phyloP scores from a whole-genome alignment of 2,329 filamentous ascomycete species.

The Pestalotiopsis sp. region DNA sequence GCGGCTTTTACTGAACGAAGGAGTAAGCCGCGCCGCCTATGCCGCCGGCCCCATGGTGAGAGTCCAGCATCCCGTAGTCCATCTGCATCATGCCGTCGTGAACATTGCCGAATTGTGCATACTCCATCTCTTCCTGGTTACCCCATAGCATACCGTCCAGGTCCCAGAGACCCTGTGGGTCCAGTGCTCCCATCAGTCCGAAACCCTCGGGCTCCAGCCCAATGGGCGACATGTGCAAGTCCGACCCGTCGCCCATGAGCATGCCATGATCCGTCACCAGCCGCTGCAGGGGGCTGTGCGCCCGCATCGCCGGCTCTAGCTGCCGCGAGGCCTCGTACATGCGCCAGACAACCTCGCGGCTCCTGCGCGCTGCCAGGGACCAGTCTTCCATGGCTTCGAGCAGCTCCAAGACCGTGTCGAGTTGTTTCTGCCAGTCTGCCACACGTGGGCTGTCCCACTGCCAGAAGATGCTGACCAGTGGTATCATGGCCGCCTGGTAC shows the following conservation, averaged over 20 bases:
- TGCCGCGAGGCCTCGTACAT: constrained; percentile 63
- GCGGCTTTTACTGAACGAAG: constrained; percentile 42
- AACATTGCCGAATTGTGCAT: constrained; percentile 32
- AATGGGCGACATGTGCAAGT: constrained; percentile 55
- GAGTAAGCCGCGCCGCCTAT: constrained; percentile 43
- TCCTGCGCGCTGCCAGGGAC: constrained; percentile 65
- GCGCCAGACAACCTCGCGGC: constrained; percentile 64
- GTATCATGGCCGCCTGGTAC: constrained; percentile 80
- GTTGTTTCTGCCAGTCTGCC: constrained; percentile 57
- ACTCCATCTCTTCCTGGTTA: constrained; percentile 41
- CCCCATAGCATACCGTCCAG: constrained; percentile 60
- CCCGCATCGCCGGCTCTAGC: constrained; percentile 37
- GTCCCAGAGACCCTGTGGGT: constrained; percentile 59
- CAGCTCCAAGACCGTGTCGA: constrained; percentile 61
- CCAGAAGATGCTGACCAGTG: constrained; percentile 74
- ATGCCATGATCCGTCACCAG: constrained; percentile 39
- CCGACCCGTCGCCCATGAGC: constrained; percentile 37
- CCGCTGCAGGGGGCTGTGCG: constrained; percentile 35
- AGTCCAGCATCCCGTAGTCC: constrained; percentile 25
- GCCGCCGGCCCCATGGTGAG: constrained; percentile 32
- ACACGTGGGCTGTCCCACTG: constrained; percentile 57
- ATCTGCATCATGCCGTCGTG: constrained; percentile 34
- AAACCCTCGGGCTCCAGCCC: constrained; percentile 53
- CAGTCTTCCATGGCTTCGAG: constrained; percentile 68
- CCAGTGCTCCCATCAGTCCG: constrained; percentile 56